A percentile compares a stretch with the other conserved stretches of the same genome.
Conservation (phyloP, 202 grass and related monocot genomes). For the Thinopyrum obtusiflorum region DNA sequence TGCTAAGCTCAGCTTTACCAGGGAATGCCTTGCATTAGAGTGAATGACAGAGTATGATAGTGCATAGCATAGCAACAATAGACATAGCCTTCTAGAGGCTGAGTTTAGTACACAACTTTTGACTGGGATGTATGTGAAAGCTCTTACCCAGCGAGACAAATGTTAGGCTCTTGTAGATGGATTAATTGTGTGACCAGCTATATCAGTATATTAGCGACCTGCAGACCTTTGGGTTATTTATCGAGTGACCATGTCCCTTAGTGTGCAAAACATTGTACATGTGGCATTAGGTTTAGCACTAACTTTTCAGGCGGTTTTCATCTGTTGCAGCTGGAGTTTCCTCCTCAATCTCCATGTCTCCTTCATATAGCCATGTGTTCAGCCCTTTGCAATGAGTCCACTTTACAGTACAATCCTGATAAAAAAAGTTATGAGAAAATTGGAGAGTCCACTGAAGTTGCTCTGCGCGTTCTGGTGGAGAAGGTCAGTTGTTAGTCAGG, state of each 20-base stretch:
- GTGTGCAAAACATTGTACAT: conserved; percentile 1
- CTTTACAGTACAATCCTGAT: conserved; percentile 94
- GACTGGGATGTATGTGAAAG: not conserved
- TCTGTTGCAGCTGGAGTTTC: conserved; percentile 86
- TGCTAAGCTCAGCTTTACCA: not conserved
- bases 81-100: conserved; percentile 22
- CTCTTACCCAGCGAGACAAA: not conserved
- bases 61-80: not conserved
- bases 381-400: conserved; percentile 96
- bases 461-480: conserved; percentile 90
- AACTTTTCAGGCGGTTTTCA: conserved; percentile 28
- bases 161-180: not conserved
- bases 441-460: conserved; percentile 98
- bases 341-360: conserved; percentile 92
- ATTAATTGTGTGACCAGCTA: not conserved
- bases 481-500: conserved; percentile 61
- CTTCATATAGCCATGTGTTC: conserved; percentile 99
- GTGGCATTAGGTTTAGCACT: conserved; percentile 24
- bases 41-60: not conserved
- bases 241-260: not conserved
- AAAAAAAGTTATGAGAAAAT: conserved; percentile 97
- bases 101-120: conserved; percentile 15
- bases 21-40: conserved; percentile 11
- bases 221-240: conserved; percentile 1
- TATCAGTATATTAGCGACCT: not conserved